Percentiles rank a stretch among this genome's conserved stretches.
Evolutionary conservation across 2,329 filamentous ascomycete genomes (phyloP).

Genomic region (Apiospora hydei): DNA sequence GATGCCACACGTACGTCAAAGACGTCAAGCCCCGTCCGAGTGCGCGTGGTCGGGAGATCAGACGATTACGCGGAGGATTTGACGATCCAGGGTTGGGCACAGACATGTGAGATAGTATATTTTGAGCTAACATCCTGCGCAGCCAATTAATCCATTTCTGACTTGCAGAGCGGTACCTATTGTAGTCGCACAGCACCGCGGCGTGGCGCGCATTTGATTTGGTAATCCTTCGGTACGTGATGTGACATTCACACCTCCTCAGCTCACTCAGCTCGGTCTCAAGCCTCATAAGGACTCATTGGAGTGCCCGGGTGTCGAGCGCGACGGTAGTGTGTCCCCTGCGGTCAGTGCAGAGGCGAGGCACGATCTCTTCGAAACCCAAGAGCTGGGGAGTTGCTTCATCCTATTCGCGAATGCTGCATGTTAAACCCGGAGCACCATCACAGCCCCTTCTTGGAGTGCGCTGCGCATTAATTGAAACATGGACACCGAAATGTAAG

Average conservation of each 20-base stretch:
- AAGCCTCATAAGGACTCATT: neutral
- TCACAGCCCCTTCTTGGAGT: neutral
- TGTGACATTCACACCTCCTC: neutral
- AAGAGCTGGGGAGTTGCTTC: neutral
- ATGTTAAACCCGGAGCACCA: neutral
- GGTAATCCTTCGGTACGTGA: neutral
- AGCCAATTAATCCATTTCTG: constrained; percentile 39
- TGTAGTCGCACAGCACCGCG: too few relatives aligned
- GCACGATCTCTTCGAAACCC: neutral
- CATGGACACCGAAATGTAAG: neutral
- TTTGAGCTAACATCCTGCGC: neutral
- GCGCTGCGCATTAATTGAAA: neutral
- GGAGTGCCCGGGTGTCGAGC: too few relatives aligned
- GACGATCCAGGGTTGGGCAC: neutral
- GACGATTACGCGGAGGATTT: neutral
- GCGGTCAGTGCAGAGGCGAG: neutral
- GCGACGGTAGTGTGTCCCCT: neutral
- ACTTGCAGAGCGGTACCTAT: neutral
- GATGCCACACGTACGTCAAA: constrained; percentile 10
- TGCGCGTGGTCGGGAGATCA: neutral
- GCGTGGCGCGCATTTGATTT: neutral
- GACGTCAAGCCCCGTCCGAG: neutral
- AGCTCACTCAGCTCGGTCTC: constrained; percentile 8
- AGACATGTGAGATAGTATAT: constrained; percentile 1
- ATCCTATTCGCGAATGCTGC: too few relatives aligned